Conservation (phyloP, 345 rosid genomes). For the Arabidopsis thaliana region TAIR10.1 NC_003070.9:7776501-7777000, state of each 20-base stretch:
- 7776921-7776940: conserved; percentile 60
- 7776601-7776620: conserved; percentile 53
- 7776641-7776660: conserved; percentile 55
- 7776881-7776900: conserved; percentile 58
- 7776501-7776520: conserved; percentile 61
- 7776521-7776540: conserved; percentile 64
- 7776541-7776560: conserved; percentile 58
- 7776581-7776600: conserved; percentile 60
- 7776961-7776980: conserved; percentile 74
- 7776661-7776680: conserved; percentile 51
- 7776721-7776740: conserved; percentile 56
- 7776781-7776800: conserved; percentile 61
- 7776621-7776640: conserved; percentile 55
- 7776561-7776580: conserved; percentile 56
- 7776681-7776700: conserved; percentile 55
- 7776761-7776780: conserved; percentile 60
- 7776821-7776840: conserved; percentile 59
- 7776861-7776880: conserved; percentile 61
- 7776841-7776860: conserved; percentile 60
- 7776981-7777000: conserved; percentile 53
- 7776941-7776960: conserved; percentile 56
- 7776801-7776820: conserved; percentile 58
- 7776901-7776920: conserved; percentile 55
- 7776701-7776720: conserved; percentile 60
- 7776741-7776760: conserved; percentile 61